phyloP scores from a whole-genome alignment of 1,139 yeast species.

The Lizanozyma gosingica region DNA sequence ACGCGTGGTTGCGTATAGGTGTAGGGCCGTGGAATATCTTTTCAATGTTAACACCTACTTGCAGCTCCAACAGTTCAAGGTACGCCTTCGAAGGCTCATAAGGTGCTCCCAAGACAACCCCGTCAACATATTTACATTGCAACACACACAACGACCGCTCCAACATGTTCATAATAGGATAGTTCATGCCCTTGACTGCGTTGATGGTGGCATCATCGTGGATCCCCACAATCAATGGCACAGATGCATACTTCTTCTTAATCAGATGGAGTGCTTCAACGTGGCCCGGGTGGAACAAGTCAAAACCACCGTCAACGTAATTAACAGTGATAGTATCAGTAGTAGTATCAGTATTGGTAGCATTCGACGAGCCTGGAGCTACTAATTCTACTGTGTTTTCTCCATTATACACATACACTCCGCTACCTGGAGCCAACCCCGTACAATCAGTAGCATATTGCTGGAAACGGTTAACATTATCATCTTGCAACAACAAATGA shows the following conservation, averaged over 20 bases:
- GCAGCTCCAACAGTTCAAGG: constrained; percentile 17
- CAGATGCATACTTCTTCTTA: constrained; percentile 23
- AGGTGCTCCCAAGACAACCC: constrained; percentile 64
- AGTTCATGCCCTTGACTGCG: constrained; percentile 58
- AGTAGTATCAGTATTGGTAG: constrained; percentile 18
- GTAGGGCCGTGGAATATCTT: constrained; percentile 62
- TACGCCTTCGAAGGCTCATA: constrained; percentile 36
- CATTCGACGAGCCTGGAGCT: constrained; percentile 18
- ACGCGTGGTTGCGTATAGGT: constrained; percentile 14
- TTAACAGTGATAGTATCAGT: constrained; percentile 19
- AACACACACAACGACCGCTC: constrained; percentile 83
- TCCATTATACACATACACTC: constrained; percentile 39
- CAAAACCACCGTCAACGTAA: constrained; percentile 83
- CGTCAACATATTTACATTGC: constrained; percentile 82
- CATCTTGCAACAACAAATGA: constrained; percentile 21
- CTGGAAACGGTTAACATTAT: constrained; percentile 17
- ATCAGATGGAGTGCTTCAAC: constrained; percentile 56
- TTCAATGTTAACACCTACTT: constrained; percentile 30
- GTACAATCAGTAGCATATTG: constrained; percentile 60
- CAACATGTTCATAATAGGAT: constrained; percentile 79
- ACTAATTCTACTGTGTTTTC: constrained; percentile 22
- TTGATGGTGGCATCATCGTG: constrained; percentile 97
- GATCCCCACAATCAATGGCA: constrained; percentile 21
- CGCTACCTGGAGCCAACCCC: constrained; percentile 54
- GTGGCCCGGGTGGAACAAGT: constrained; percentile 89